Evolutionary conservation across 495 filamentous ascomycete genomes (phyloP).

Genomic region (Aspergillus ellipticus): DNA sequence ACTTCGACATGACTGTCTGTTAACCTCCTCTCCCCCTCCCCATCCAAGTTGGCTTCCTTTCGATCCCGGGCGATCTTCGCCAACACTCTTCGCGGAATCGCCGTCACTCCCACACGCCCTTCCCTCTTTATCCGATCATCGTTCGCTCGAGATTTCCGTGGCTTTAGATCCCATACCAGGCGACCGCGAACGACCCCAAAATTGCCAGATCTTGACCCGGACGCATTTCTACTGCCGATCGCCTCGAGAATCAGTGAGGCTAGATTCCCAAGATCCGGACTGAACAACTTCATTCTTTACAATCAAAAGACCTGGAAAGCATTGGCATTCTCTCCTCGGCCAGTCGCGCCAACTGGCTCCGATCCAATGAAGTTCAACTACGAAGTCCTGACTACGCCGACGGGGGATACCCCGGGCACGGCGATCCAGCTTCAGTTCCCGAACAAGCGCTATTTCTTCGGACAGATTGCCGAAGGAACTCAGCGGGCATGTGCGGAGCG

Average conservation of each 20-base stretch:
- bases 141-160: not conserved
- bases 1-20: not conserved
- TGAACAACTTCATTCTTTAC: too few species aligned
- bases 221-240: not conserved
- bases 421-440: conserved; percentile 73
- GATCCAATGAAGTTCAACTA: conserved; percentile 64
- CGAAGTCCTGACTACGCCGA: conserved; percentile 77
- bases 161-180: not conserved
- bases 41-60: conserved; percentile 45
- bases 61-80: conserved; percentile 30
- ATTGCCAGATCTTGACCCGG: not conserved
- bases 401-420: conserved; percentile 84
- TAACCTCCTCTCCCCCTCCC: not conserved
- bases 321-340: conserved; percentile 9
- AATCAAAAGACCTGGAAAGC: conserved; percentile 8
- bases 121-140: not conserved
- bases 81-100: conserved; percentile 27
- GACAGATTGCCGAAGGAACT: conserved; percentile 76
- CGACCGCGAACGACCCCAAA: not conserved
- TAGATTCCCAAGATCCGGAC: too few species aligned
- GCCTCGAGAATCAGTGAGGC: not conserved
- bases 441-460: conserved; percentile 80
- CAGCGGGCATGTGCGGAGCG: conserved; percentile 73
- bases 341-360: not conserved
- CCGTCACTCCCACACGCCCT: conserved; percentile 12